Conservation (phyloP, 202 grass and related monocot species). For the Panicum hallii region DNA sequence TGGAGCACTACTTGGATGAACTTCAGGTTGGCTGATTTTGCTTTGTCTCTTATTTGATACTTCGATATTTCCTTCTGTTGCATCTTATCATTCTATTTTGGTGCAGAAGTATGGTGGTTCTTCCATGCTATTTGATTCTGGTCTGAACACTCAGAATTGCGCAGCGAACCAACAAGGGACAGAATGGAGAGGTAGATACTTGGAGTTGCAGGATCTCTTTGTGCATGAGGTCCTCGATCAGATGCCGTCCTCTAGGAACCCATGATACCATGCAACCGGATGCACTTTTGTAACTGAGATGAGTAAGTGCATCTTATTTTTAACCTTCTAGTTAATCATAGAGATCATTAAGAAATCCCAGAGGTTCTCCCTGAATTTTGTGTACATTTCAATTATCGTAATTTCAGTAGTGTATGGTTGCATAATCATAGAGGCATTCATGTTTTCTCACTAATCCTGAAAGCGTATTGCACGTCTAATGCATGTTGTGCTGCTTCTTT, state of each 20-base stretch:
- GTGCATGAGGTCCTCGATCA: constrained; percentile 53
- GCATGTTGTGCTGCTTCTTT: background rate
- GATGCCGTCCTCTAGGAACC: constrained; percentile 30
- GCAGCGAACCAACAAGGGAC: constrained; percentile 36
- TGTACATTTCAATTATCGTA: background rate
- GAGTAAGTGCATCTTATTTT: constrained; percentile 5
- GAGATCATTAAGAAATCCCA: background rate
- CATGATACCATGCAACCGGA: constrained; percentile 17
- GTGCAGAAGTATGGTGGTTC: constrained; percentile 40
- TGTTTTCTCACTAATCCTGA: background rate
- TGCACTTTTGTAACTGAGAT: constrained; percentile 31
- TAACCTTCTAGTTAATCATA: constrained; percentile 4
- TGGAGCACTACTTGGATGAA: constrained; percentile 45
- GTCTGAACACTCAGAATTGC: constrained; percentile 18
- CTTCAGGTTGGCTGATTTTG: constrained; percentile 51
- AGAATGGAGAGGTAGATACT: constrained; percentile 61
- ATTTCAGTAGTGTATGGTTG: background rate
- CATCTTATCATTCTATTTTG: constrained; percentile 23
- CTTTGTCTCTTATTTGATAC: constrained; percentile 2
- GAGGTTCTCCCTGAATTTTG: background rate
- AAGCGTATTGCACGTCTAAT: background rate
- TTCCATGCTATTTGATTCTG: constrained; percentile 42
- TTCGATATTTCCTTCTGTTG: constrained; percentile 25
- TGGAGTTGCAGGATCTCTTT: constrained; percentile 66
- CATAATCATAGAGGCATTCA: background rate